Conservation (phyloP, 331 rosid species). For the Cydonia oblonga region DNA sequence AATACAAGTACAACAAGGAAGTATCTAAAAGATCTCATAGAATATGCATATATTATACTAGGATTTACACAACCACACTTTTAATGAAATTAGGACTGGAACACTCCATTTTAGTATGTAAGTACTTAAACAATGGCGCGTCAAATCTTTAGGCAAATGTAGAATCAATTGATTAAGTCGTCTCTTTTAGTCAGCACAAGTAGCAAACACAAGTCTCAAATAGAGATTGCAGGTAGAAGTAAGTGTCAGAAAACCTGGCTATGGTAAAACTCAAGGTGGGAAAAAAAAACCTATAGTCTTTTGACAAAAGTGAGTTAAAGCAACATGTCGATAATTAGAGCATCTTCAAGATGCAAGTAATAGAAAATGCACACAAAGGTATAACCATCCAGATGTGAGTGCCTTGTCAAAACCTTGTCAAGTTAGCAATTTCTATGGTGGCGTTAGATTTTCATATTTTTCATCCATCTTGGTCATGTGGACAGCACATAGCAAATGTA, state of each 20-base stretch:
- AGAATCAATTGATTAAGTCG: no score
- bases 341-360: accelerated
- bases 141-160: background rate
- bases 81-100: no score
- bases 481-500: no score
- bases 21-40: background rate
- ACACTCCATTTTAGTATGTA: background rate
- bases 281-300: no score
- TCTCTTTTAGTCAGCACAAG: background rate
- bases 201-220: background rate
- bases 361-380: background rate
- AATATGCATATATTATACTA: no score
- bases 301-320: background rate
- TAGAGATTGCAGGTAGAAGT: background rate
- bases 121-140: no score
- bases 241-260: no score
- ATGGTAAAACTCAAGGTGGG: background rate
- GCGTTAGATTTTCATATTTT: no score
- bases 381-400: no score
- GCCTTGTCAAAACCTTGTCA: background rate
- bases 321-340: background rate
- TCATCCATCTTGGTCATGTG: no score
- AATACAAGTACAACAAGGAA: no score
- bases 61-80: no score
- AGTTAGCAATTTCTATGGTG: background rate